Conservation (phyloP, 192 early-diverging fungal species). For the Gigaspora rosea region DNA sequence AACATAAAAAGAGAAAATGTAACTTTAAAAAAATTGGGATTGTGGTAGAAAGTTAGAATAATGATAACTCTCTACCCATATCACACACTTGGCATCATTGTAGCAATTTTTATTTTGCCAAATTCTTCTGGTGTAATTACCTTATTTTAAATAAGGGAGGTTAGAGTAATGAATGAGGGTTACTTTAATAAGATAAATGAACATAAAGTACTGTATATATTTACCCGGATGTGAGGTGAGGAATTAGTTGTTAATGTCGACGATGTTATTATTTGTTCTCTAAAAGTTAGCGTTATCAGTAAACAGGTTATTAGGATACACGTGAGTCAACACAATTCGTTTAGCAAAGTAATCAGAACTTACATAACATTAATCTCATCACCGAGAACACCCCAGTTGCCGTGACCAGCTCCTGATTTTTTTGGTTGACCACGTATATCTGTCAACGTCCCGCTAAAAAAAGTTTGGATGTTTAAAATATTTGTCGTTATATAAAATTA, state of each 20-base stretch:
- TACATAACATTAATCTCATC: not conserved
- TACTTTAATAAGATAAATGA: too few relatives aligned
- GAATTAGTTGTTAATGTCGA: not conserved
- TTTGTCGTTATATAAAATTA: not conserved
- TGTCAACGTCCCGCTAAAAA: not conserved
- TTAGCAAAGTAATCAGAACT: not conserved
- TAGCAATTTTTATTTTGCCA: not conserved
- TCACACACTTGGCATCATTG: too few relatives aligned
- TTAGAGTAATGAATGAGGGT: not conserved
- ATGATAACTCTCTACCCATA: too few relatives aligned
- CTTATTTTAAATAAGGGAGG: not conserved
- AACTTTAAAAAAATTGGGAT: too few relatives aligned
- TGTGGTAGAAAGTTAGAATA: too few relatives aligned
- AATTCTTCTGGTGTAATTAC: not conserved
- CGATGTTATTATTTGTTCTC: not conserved
- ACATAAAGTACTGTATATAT: too few relatives aligned
- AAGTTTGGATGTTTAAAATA: not conserved
- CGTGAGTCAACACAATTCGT: not conserved
- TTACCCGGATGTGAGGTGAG: too few relatives aligned
- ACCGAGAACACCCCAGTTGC: constrained; percentile 12
- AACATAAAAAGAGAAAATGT: too few relatives aligned
- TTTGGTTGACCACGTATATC: constrained; percentile 1
- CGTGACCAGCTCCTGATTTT: constrained; percentile 15
- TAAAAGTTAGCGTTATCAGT: not conserved
- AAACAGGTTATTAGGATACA: not conserved